Percentiles rank a stretch among this genome's conserved stretches.
phyloP scores from a whole-genome alignment of 2,329 filamentous ascomycete genomes.

The Leptographium radiaticola region DNA sequence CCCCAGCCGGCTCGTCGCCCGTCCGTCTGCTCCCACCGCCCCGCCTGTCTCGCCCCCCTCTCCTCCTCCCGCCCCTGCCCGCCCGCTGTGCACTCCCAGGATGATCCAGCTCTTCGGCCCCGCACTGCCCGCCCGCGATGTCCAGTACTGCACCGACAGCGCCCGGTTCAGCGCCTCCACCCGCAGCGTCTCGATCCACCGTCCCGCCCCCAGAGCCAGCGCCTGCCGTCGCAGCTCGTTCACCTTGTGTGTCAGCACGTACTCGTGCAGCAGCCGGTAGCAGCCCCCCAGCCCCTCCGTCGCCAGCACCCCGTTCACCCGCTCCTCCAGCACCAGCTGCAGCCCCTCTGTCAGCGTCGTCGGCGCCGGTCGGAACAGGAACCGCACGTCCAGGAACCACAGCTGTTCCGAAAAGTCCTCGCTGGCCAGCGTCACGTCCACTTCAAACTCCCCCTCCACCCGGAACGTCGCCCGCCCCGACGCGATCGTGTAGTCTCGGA shows the following conservation, averaged over 20 bases:
- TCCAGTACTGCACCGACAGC: slow-evolving; percentile 86
- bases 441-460: slow-evolving; percentile 75
- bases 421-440: slow-evolving; percentile 81
- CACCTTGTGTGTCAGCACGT: slow-evolving; percentile 83
- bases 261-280: slow-evolving; percentile 77
- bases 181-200: slow-evolving; percentile 67
- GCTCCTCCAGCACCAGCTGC: slow-evolving; percentile 52
- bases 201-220: slow-evolving; percentile 48
- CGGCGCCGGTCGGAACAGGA: slow-evolving; percentile 62
- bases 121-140: slow-evolving; percentile 37
- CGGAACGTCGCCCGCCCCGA: slow-evolving; percentile 85
- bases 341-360: slow-evolving; percentile 47
- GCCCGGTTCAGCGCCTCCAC: slow-evolving; percentile 71
- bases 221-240: slow-evolving; percentile 71
- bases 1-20: slow-evolving; percentile 38
- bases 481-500: slow-evolving; percentile 64
- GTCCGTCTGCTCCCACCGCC: slow-evolving; percentile 20
- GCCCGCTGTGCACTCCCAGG: slow-evolving; percentile 63
- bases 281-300: slow-evolving; percentile 64
- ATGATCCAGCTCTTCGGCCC: slow-evolving; percentile 83
- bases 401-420: slow-evolving; percentile 76
- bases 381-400: slow-evolving; percentile 87
- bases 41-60: background rate
- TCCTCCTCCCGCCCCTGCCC: slow-evolving; percentile 14
- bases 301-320: slow-evolving; percentile 58